These are phyloP conservation scores for Gossypium anomalum DNA, from an alignment of 345 rosid species.

Conservation along the genomic window DNA sequence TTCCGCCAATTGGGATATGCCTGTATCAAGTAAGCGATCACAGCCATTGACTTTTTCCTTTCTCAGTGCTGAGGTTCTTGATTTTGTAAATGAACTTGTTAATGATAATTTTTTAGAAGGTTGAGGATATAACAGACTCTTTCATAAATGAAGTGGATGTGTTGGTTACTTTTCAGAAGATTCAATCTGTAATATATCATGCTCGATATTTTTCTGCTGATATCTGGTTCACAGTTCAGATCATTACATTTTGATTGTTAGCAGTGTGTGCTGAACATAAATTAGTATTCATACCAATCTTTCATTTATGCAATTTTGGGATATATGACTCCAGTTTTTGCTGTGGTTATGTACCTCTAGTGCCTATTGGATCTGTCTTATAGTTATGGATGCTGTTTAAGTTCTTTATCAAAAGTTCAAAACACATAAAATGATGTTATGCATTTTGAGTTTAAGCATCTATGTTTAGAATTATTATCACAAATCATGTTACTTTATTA, in stretches of 20 bases:
- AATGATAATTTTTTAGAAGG: neutral
- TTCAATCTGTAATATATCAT: constrained; percentile 5
- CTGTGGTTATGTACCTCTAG: neutral
- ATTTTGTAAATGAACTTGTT: neutral
- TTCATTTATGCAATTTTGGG: neutral
- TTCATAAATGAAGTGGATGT: neutral
- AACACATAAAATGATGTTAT: neutral
- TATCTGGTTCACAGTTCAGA: neutral
- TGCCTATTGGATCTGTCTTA: neutral
- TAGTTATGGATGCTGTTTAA: neutral
- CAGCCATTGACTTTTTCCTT: neutral
- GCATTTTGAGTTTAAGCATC: neutral
- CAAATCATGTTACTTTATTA: neutral
- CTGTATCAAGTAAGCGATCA: constrained; percentile 65
- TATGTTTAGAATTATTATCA: neutral
- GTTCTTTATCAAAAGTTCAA: neutral
- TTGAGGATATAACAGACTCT: neutral
- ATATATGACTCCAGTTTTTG: neutral
- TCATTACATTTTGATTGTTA: neutral
- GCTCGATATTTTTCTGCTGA: neutral
- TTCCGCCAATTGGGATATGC: constrained; percentile 97
- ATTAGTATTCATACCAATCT: neutral
- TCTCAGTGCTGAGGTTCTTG: constrained; percentile 1
- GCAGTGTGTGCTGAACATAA: neutral
- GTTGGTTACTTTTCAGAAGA: neutral